phyloP scores from a whole-genome alignment of 805 yeast genomes.

The Wickerhamomyces xylosicus region DNA sequence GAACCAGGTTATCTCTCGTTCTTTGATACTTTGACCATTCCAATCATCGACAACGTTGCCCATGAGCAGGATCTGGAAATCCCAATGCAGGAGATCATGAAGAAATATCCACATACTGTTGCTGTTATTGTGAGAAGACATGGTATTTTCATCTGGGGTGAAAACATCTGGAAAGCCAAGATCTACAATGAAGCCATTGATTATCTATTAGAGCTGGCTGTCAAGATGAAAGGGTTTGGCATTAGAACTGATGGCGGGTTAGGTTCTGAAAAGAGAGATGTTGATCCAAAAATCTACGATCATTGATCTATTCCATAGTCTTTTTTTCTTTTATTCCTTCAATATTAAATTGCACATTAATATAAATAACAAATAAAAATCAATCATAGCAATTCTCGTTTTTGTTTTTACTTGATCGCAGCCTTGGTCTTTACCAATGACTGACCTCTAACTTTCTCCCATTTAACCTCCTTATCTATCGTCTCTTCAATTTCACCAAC shows the following conservation, averaged over 20 bases:
- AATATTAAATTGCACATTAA: not conserved
- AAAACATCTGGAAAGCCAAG: conserved; percentile 85
- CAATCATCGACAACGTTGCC: conserved; percentile 86
- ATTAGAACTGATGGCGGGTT: conserved; percentile 36
- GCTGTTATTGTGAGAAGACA: conserved; percentile 90
- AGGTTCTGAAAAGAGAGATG: conserved; percentile 23
- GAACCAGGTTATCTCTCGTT: conserved; percentile 53
- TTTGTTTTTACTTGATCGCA: conserved; percentile 14
- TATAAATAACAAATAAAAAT: not conserved
- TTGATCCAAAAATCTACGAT: conserved; percentile 15
- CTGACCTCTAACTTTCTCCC: conserved; percentile 18
- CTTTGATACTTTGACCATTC: conserved; percentile 69
- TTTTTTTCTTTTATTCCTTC: not conserved
- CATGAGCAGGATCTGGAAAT: conserved; percentile 77
- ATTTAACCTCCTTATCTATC: conserved; percentile 27
- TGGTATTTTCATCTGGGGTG: conserved; percentile 97
- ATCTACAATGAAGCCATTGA: conserved; percentile 89
- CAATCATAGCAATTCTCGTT: no score
- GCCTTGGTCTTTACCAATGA: conserved; percentile 16
- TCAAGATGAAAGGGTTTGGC: conserved; percentile 68
- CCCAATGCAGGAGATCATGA: conserved; percentile 51
- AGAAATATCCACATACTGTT: conserved; percentile 63
- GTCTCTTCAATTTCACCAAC: conserved; percentile 42
- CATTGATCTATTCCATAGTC: conserved; percentile 1
- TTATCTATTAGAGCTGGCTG: conserved; percentile 74